Base-by-base conservation (phyloP, 495 filamentous ascomycete species). In the Aspergillus heteromorphus region DNA sequence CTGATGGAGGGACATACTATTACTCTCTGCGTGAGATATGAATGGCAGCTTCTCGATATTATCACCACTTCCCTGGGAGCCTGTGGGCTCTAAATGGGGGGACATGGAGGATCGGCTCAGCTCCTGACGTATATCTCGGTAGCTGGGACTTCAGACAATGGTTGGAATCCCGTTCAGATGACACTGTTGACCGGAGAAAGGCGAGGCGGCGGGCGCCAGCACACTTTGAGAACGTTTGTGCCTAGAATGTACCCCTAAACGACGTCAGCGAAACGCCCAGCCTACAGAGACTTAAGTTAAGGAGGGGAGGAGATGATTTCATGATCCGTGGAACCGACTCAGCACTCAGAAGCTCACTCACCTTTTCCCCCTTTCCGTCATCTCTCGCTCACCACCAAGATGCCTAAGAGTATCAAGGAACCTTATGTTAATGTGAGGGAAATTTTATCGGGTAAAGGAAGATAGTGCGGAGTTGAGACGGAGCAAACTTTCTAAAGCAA, bases 1-100 rank as follows among this genome's bases (percentile, higher is more conserved):
- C 66, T 96, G 89, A 62, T 98, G 92, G 36, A 98, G 89, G 0
- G 89, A 86, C 60, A 76, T 65, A 43, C 58, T 66, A 7, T 60
- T 64, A 40, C 61, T 58, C 30, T 74, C 70, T 6, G 52, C 54
- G 19, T 66, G 57, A 54, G 70, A 34, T 56, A 64, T 31, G 18
- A 71, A 64, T 20, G 71, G 61, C 54, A 73, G 53, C 41, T 67
- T 67, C 41, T 66, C 69, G 31, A 69, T 60, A 21, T 62, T 64
- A 40, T 67, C 69, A 14, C 54, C 56, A 48, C 64, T 70, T 8
- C 64, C 62, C 55, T 50, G 62, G 20, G 72, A 62, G 25, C 56
- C 43, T 14, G 64, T 58, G 16, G 67, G 57, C 51, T 71, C 69
- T 36, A 62, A 56, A 36, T 56, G 30, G 21, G 58, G 51, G n/a